phyloP scores from a whole-genome alignment of 1,284 basidiomycete genomes.

The Malassezia japonica region DNA sequence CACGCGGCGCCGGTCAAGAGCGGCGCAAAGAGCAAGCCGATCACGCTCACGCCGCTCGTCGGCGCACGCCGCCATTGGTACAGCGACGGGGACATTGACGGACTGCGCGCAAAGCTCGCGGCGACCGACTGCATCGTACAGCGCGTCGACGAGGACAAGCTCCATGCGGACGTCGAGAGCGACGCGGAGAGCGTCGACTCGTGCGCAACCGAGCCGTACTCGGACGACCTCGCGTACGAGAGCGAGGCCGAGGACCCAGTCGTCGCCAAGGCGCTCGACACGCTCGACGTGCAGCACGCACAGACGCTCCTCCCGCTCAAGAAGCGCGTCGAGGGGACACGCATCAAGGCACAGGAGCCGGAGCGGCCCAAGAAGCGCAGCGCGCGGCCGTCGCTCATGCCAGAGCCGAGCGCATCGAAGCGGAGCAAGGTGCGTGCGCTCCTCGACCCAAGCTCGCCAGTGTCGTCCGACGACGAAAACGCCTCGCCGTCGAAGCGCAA shows the following conservation, averaged over 20 bases:
- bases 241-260: slow-evolving; percentile 22
- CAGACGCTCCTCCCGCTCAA: slow-evolving; percentile 30
- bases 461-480: slow-evolving; percentile 14
- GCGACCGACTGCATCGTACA: slow-evolving; percentile 6
- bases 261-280: slow-evolving; percentile 32
- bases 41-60: slow-evolving; percentile 39
- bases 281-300: slow-evolving; percentile 1
- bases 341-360: slow-evolving; percentile 31
- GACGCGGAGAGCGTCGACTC: slow-evolving; percentile 11
- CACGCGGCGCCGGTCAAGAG: slow-evolving; percentile 33
- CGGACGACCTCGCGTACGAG: slow-evolving; percentile 13
- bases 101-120: slow-evolving; percentile 7
- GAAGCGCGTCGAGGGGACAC: slow-evolving; percentile 37
- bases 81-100: slow-evolving; percentile 8
- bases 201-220: slow-evolving; percentile 1
- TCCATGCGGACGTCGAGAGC: not conserved
- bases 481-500: not conserved
- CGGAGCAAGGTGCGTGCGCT: slow-evolving; percentile 20
- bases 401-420: slow-evolving; percentile 8
- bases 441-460: slow-evolving; percentile 24
- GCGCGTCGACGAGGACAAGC: not conserved
- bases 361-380: slow-evolving; percentile 6
- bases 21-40: slow-evolving; percentile 27
- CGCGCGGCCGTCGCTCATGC: slow-evolving; percentile 5
- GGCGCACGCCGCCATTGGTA: slow-evolving; percentile 34